Evolutionary conservation across 2,329 filamentous ascomycete genomes (phyloP).

Genomic region (Epichloe elymi): DNA sequence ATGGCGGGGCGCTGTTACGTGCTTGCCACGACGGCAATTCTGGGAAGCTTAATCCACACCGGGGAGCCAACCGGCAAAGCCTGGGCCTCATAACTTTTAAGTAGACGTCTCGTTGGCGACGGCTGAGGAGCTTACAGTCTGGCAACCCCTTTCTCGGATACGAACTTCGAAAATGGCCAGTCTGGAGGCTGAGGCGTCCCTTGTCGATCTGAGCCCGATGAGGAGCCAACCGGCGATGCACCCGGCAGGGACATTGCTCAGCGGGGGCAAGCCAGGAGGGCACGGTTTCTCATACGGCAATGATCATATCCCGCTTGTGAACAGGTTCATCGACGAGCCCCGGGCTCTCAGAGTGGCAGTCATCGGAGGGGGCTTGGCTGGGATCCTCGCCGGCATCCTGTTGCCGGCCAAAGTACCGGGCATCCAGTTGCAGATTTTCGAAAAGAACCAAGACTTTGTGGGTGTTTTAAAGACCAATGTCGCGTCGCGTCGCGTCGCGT

Average conservation of each 20-base stretch:
- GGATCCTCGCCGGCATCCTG: conserved; percentile 44
- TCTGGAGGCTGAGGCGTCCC: background rate
- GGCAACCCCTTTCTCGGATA: background rate
- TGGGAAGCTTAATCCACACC: background rate
- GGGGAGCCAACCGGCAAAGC: background rate
- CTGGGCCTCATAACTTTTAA: background rate
- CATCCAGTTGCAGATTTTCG: conserved; percentile 51
- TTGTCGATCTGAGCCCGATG: background rate
- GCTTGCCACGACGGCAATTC: background rate
- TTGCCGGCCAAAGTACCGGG: conserved; percentile 56
- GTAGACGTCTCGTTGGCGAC: background rate
- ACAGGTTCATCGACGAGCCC: conserved; percentile 23
- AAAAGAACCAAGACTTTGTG: conserved; percentile 56
- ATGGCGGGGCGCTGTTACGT: conserved; percentile 2
- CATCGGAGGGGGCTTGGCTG: conserved; percentile 24
- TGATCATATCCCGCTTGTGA: conserved; percentile 9
- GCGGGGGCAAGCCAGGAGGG: too few species aligned
- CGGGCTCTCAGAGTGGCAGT: conserved; percentile 21
- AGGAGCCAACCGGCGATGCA: background rate
- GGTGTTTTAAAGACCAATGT: conserved; percentile 13
- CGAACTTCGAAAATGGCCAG: background rate
- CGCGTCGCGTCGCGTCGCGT: too few species aligned
- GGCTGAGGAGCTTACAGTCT: background rate
- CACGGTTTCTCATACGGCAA: background rate
- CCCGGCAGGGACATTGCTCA: too few species aligned